Conservation (phyloP, 768 basidiomycete species). For the Pisolithus marmoratus region DNA sequence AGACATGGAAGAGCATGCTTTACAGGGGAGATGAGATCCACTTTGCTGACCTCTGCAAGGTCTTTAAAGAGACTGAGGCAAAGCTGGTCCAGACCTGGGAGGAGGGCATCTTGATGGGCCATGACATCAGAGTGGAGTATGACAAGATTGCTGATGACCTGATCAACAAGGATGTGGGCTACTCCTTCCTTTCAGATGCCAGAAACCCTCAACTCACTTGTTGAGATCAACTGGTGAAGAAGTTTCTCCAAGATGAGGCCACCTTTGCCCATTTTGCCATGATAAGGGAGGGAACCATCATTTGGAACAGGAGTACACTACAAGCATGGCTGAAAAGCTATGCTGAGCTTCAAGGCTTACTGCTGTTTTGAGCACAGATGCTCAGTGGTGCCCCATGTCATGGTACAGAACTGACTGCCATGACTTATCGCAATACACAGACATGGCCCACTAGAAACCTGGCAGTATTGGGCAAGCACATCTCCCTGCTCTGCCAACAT, state of each 20-base stretch:
- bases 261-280: too few relatives aligned
- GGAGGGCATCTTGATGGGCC: too few relatives aligned
- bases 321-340: background rate
- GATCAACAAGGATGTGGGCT: background rate
- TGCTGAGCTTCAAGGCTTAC: background rate
- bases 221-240: background rate
- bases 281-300: too few relatives aligned
- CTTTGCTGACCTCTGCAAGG: too few relatives aligned
- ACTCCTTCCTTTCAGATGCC: background rate
- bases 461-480: background rate
- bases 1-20: too few relatives aligned
- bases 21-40: too few relatives aligned
- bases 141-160: background rate
- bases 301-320: background rate
- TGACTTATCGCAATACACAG: background rate
- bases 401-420: background rate
- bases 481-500: background rate
- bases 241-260: too few relatives aligned
- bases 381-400: background rate
- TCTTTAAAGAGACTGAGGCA: too few relatives aligned
- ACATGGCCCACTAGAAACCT: background rate
- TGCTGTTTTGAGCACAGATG: background rate
- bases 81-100: too few relatives aligned
- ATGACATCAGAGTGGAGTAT: background rate
- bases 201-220: background rate